Percentiles rank a stretch among this genome's conserved stretches.
phyloP scores from a whole-genome alignment of 139 green algal species.

The Ostreobium quekettii region DNA sequence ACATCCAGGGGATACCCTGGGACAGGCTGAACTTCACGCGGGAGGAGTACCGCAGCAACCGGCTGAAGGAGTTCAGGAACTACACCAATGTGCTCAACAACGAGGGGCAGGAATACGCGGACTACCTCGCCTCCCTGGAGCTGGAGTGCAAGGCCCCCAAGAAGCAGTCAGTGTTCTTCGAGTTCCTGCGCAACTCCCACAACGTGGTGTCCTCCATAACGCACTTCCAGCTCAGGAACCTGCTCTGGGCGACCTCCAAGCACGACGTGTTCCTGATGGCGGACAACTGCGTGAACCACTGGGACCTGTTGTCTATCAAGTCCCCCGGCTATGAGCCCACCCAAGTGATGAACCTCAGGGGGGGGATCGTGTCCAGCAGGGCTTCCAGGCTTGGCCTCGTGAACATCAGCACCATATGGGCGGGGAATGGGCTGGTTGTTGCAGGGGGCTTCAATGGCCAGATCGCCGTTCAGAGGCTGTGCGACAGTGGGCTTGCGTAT shows the following conservation, averaged over 20 bases:
- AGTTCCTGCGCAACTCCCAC: conserved; percentile 66
- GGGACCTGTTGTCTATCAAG: conserved; percentile 33
- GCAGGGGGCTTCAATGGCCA: conserved; percentile 77
- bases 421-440: conserved; percentile 54
- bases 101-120: conserved; percentile 17
- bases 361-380: not conserved
- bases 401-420: conserved; percentile 74
- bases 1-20: conserved; percentile 76
- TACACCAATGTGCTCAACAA: conserved; percentile 71
- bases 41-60: conserved; percentile 48
- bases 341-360: conserved; percentile 4
- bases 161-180: conserved; percentile 20
- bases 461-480: conserved; percentile 54
- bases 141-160: not conserved
- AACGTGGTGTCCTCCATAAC: conserved; percentile 60
- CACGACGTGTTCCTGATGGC: conserved; percentile 75
- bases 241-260: conserved; percentile 70
- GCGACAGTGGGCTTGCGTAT: conserved; percentile 23
- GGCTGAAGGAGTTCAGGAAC: conserved; percentile 66
- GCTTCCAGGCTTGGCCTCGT: conserved; percentile 13
- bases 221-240: conserved; percentile 91
- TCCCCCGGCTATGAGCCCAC: not conserved
- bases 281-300: conserved; percentile 69
- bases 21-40: conserved; percentile 63
- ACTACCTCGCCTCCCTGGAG: conserved; percentile 18